Base-by-base conservation (phyloP, 257 asterid genomes). In the Striga asiatica region DNA sequence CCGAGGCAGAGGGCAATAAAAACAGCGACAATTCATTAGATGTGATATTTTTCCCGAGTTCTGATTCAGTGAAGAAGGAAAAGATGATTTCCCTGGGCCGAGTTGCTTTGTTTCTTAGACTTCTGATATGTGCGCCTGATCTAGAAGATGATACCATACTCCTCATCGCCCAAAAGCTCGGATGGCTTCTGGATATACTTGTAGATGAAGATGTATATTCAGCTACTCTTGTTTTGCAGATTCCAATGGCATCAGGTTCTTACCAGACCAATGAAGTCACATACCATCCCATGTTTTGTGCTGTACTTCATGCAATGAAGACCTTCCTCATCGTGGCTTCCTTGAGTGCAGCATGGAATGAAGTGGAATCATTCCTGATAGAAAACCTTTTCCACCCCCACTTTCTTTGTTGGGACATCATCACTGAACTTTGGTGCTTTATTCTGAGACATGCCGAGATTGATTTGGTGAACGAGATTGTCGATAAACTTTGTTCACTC, bases 301-400 rank as follows among this genome's bases (percentile, higher is more conserved):
- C 42, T 32, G 71, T 81, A 27, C 75, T 82, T 65, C 76, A 76
- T 68, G 84, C 93, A 25, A 61, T 92, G 66, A 81, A 87, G 78
- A 77, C 88, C 24, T 92, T 84, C 82, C 74, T 84, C 81, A 74
- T 92, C 17, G 76, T 69, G 23, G 77, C 71, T 65, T 77, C 89
- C 62, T 84, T 95, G 57, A 81, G 82, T 67, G 70, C 48, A 28
- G 80, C 74, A 41, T 88, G 98, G 98, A 58, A 55, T 34, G 95
- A 80, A 66, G 66, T 84, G 17, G 88, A 80, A 71, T 73, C 58
- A 9, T 88, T 92, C 70, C 85, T 92, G 65, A 69, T 74, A 5
- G 88, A 76, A 56, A 87, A 84, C 66, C 67, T 88, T 55, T 79
- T 88, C 69, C 97, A 92, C 74, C 97, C 98, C 2, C 97, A 87